Percentiles rank a stretch among this genome's conserved stretches.
Evolutionary conservation across 1,284 basidiomycete genomes (phyloP).

Genomic region (Cryptococcus floricola): DNA sequence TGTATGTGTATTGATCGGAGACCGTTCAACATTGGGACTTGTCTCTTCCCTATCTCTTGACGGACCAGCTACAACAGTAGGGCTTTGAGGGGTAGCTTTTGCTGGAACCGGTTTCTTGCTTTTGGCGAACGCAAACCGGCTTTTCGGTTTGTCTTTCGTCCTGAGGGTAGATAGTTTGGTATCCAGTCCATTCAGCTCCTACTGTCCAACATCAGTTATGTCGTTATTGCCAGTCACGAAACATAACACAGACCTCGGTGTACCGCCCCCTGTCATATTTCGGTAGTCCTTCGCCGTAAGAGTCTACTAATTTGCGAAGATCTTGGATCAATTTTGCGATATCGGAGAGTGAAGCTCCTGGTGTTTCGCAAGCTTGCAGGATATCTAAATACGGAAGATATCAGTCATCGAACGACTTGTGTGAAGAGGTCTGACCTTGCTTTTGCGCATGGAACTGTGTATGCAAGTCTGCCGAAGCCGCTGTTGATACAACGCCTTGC

Average conservation of each 20-base stretch:
- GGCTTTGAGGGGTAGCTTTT: not conserved
- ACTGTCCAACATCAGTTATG: conserved; percentile 54
- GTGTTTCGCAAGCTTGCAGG: conserved; percentile 1
- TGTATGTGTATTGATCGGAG: conserved; percentile 39
- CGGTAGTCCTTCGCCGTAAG: conserved; percentile 2
- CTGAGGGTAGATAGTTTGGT: conserved; percentile 56
- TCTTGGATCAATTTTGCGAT: conserved; percentile 3
- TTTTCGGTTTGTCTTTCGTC: conserved; percentile 52
- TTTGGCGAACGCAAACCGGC: conserved; percentile 68
- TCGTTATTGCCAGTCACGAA: not conserved
- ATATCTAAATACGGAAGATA: not conserved
- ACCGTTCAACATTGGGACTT: conserved; percentile 5
- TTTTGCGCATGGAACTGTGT: conserved; percentile 20
- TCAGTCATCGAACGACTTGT: not conserved
- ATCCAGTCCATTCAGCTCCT: conserved; percentile 64
- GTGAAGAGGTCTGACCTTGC: conserved; percentile 11
- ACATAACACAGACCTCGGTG: conserved; percentile 4
- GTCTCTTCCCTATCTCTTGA: conserved; percentile 15
- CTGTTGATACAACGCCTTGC: conserved; percentile 3
- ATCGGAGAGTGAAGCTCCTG: conserved; percentile 3
- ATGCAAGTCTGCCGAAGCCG: conserved; percentile 20
- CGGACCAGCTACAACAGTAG: not conserved
- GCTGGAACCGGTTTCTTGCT: conserved; percentile 9
- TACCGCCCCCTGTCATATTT: conserved; percentile 15
- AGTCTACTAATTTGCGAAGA: conserved; percentile 6